Percentiles rank a stretch among this genome's conserved stretches.
Evolutionary conservation across 192 early-diverging fungal genomes (phyloP).

Genomic region (Backusella tarrabulga): DNA sequence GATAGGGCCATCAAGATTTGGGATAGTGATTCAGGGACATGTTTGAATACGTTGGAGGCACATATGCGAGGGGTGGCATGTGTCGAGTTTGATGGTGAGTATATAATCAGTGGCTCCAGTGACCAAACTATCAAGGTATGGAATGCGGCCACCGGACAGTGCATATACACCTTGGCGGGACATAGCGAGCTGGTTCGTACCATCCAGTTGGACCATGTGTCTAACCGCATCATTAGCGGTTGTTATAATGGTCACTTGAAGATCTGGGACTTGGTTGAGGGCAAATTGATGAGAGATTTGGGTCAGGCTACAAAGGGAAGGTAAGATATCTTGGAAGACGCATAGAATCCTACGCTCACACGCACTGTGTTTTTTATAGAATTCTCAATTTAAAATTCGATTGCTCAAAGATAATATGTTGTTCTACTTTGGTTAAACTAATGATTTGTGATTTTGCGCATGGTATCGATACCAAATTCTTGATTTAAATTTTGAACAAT

Average conservation of each 20-base stretch:
- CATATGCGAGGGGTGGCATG: conserved; percentile 81
- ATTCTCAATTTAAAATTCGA: conserved; percentile 86
- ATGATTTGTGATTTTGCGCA: conserved; percentile 70
- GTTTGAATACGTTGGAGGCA: conserved; percentile 74
- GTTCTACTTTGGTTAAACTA: conserved; percentile 73
- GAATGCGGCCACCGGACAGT: conserved; percentile 45
- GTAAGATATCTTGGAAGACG: conserved; percentile 15
- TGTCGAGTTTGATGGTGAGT: conserved; percentile 80
- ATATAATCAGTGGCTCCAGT: conserved; percentile 78
- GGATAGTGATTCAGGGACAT: conserved; percentile 62
- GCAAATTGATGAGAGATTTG: conserved; percentile 54
- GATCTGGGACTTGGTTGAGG: conserved; percentile 80
- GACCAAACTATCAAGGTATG: conserved; percentile 79
- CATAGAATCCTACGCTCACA: neutral
- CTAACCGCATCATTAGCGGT: conserved; percentile 74
- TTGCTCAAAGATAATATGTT: conserved; percentile 79
- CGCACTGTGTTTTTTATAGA: conserved; percentile 23
- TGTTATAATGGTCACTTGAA: conserved; percentile 88
- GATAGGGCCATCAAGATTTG: conserved; percentile 87
- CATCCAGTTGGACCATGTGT: conserved; percentile 56
- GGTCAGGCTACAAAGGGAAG: conserved; percentile 58
- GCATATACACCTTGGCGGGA: conserved; percentile 44
- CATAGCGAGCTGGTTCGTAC: conserved; percentile 76
- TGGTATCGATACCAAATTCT: conserved; percentile 58
- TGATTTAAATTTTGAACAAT: conserved; percentile 24